These are phyloP conservation scores for Coemansia sp. DNA, from an alignment of 192 early-diverging fungal species.

Conservation along the genomic window DNA sequence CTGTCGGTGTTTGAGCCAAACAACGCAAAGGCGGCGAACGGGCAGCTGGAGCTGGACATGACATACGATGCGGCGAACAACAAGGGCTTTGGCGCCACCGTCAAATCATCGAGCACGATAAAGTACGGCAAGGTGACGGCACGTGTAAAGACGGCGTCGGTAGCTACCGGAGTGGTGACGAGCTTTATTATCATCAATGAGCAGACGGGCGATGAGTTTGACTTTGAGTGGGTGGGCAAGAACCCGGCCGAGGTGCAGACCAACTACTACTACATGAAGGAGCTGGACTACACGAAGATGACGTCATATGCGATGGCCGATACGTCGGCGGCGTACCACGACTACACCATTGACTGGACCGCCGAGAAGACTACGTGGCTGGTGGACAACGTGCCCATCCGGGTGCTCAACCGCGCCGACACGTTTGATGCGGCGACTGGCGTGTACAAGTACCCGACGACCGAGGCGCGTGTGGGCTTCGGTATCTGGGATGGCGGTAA, in stretches of 20 bases:
- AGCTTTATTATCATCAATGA: conserved; percentile 57
- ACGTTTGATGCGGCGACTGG: conserved; percentile 46
- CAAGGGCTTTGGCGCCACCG: conserved; percentile 63
- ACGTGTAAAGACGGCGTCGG: conserved; percentile 58
- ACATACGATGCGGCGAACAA: conserved; percentile 43
- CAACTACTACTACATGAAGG: conserved; percentile 62
- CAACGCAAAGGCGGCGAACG: conserved; percentile 17
- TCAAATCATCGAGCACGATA: conserved; percentile 47
- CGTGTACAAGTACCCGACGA: conserved; percentile 52
- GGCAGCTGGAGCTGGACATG: conserved; percentile 39
- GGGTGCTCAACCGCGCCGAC: conserved; percentile 52
- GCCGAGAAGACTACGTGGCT: conserved; percentile 58
- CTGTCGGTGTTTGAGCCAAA: conserved; percentile 51
- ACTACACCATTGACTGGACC: conserved; percentile 65
- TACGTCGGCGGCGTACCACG: conserved; percentile 56
- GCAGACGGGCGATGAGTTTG: conserved; percentile 64
- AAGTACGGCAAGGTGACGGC: conserved; percentile 62
- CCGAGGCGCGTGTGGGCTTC: conserved; percentile 58
- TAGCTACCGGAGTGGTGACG: conserved; percentile 58
- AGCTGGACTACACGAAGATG: conserved; percentile 60
- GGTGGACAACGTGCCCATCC: conserved; percentile 58
- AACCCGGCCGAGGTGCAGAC: conserved; percentile 58
- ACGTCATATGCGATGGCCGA: conserved; percentile 35
- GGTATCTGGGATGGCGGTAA: conserved; percentile 70
- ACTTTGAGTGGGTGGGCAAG: conserved; percentile 69